Conservation (phyloP, 2,329 filamentous ascomycete species). For the Xylariaceae sp. region DNA sequence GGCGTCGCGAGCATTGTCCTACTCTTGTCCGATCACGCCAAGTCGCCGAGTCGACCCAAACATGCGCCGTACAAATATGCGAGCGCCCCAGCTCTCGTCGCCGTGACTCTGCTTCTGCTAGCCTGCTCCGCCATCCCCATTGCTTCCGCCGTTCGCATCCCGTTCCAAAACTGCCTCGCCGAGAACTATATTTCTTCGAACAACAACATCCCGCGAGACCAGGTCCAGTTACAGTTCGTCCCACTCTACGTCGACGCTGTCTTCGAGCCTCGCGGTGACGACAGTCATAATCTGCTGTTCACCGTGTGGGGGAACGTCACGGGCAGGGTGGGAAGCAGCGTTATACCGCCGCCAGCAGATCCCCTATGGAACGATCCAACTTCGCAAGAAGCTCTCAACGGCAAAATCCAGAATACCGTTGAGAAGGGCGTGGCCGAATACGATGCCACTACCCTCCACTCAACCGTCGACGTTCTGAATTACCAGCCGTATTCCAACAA, state of each 20-base stretch:
- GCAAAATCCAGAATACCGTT: constrained; percentile 70
- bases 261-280: constrained; percentile 55
- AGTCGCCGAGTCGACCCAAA: constrained; percentile 6
- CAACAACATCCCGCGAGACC: constrained; percentile 30
- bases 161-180: constrained; percentile 79
- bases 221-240: constrained; percentile 68
- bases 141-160: constrained; percentile 59
- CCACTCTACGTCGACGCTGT: constrained; percentile 68
- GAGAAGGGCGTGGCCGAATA: constrained; percentile 39
- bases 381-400: constrained; percentile 51
- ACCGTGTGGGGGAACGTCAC: constrained; percentile 90
- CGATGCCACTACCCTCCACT: constrained; percentile 67
- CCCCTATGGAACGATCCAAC: constrained; percentile 53
- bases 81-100: constrained; percentile 1
- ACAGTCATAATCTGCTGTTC: constrained; percentile 62
- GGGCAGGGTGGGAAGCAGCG: constrained; percentile 55
- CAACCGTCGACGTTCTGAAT: constrained; percentile 66
- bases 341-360: constrained; percentile 55
- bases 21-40: constrained; percentile 8
- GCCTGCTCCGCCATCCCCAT: constrained; percentile 37
- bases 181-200: constrained; percentile 50
- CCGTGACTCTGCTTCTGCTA: constrained; percentile 34
- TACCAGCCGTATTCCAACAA: constrained; percentile 61
- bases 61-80: constrained; percentile 4
- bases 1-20: constrained; percentile 11